Conservation (phyloP, 495 filamentous ascomycete genomes). For the Xeromyces bisporus region DNA sequence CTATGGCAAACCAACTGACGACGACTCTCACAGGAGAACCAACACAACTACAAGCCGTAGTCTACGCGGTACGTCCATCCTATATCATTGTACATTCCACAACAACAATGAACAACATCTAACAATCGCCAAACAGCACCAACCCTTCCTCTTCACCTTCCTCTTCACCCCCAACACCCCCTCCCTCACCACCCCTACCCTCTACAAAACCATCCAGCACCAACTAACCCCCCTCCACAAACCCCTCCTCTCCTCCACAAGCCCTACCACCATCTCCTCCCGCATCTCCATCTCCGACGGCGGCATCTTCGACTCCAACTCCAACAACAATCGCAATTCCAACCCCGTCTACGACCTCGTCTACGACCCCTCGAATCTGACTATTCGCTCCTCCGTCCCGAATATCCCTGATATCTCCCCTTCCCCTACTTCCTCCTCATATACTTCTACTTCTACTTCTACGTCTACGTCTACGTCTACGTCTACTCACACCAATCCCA, state of each 20-base stretch:
- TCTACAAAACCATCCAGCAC: constrained; percentile 70
- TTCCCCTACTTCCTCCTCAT: constrained; percentile 41
- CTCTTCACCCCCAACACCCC: constrained; percentile 60
- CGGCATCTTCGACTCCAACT: constrained; percentile 10
- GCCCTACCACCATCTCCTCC: constrained; percentile 29
- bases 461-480: too few relatives aligned
- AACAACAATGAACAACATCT: constrained; percentile 1
- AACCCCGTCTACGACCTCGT: constrained; percentile 66
- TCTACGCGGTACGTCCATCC: constrained; percentile 39
- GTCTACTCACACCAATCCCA: too few relatives aligned
- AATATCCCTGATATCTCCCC: constrained; percentile 59
- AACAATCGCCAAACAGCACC: too few relatives aligned
- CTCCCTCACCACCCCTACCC: constrained; percentile 43
- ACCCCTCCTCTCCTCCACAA: constrained; percentile 50
- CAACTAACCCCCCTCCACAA: constrained; percentile 66
- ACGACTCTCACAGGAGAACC: too few relatives aligned
- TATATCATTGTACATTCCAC: background rate
- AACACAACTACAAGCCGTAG: constrained; percentile 49
- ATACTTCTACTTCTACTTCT: too few relatives aligned
- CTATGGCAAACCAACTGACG: too few relatives aligned
- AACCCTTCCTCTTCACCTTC: constrained; percentile 83
- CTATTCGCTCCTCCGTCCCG: constrained; percentile 69
- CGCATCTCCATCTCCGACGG: constrained; percentile 25
- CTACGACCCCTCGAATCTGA: constrained; percentile 63
- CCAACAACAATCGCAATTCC: constrained; percentile 11